phyloP scores from a whole-genome alignment of 768 basidiomycete species.

The Russula griseocarnosa region DNA sequence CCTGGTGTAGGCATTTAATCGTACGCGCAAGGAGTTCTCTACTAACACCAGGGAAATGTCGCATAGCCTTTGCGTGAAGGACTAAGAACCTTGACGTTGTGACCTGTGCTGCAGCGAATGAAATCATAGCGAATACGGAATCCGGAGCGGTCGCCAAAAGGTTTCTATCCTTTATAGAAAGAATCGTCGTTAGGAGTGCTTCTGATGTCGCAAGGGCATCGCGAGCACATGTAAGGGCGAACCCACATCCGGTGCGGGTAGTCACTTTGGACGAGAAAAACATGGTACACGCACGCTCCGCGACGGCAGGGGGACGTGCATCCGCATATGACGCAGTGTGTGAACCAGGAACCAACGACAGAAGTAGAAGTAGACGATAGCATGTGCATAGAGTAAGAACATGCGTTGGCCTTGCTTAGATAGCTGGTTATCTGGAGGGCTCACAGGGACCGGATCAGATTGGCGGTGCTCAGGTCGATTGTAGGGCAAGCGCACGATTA shows the following conservation, averaged over 20 bases:
- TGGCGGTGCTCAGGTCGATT: constrained; percentile 68
- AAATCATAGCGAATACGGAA: constrained; percentile 41
- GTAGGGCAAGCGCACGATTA: constrained; percentile 75
- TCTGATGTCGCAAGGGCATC: constrained; percentile 41
- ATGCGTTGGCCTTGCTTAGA: not conserved
- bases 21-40: constrained; percentile 24
- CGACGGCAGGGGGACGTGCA: constrained; percentile 9
- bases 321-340: constrained; percentile 34
- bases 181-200: constrained; percentile 36
- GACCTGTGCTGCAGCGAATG: constrained; percentile 43
- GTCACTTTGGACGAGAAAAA: constrained; percentile 14
- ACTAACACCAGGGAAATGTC: constrained; percentile 19
- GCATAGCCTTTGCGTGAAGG: constrained; percentile 17
- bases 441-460: constrained; percentile 64
- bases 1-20: constrained; percentile 12
- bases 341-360: constrained; percentile 42
- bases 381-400: constrained; percentile 35
- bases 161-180: constrained; percentile 36
- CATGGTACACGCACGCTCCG: not conserved
- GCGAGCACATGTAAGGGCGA: constrained; percentile 38
- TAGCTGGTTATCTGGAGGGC: constrained; percentile 31
- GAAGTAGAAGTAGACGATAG: constrained; percentile 41
- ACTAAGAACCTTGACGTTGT: constrained; percentile 41
- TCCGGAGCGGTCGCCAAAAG: constrained; percentile 44
- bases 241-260: constrained; percentile 26